Base-by-base conservation (phyloP, 768 basidiomycete genomes). In the Boletus coccyginus region DNA sequence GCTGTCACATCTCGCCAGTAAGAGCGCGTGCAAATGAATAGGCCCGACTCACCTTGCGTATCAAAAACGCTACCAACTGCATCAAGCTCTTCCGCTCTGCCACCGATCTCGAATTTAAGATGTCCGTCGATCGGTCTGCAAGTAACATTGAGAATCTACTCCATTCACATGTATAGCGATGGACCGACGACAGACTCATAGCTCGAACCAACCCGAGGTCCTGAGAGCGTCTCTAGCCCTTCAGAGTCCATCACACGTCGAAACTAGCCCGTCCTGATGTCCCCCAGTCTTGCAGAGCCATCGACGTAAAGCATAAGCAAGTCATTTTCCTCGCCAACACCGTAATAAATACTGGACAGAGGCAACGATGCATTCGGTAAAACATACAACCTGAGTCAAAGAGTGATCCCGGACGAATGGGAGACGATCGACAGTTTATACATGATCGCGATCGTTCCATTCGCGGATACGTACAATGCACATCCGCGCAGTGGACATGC, bases 51-150 rank as follows among this genome's bases (percentile, higher is more conserved):
- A 88, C 90, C 78, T 96, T 98, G 68, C 92, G 85, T 56, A 97
- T 93, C 59, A 99, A 77, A 66, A 95, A 94, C 1, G 93, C 94
- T 13, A 98, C 83, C 3, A 99, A 82, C 69, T 95, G 94, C 83
- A 98, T 84, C 27, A 97, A 88, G 8, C 90, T 85, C 63, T 87
- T 93, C 24, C 94, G 79, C 58, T 95, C 87, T 39, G 88, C 86
- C 21, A 90, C 75, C 6, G 82, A 84, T 17, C 80, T 79, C 11
- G 90, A 86, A 35, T 87, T 86, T 19, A 96, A 73, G 49, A 98
- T 94, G 66, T 98, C 63, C 64, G 9, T 69, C 66, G 7, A 75
- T 60, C 6, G 65, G 55, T 50, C 72, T 71, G 17, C 45, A 27
- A 47, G 9, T 29, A 38, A 46, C 2, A 14, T 52, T 10, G 7